phyloP scores from a whole-genome alignment of 164 flowering plant species.

The Protea cynaroides region DNA sequence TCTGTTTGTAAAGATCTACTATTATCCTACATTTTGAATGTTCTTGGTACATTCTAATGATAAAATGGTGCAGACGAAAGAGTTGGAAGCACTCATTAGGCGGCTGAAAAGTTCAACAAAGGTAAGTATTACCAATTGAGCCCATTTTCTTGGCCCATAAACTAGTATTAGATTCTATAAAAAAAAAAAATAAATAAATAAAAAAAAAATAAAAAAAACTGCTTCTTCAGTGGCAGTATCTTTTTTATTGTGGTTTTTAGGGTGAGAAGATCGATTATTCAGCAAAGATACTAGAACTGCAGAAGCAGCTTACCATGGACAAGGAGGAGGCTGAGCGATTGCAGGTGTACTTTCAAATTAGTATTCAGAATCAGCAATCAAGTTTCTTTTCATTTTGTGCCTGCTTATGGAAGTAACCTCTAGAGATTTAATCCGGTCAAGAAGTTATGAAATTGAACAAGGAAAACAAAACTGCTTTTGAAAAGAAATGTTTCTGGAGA shows the following conservation, averaged over 20 bases:
- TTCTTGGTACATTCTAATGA: neutral
- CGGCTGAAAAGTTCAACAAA: conserved; percentile 69
- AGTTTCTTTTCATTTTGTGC: neutral
- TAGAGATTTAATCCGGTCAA: neutral
- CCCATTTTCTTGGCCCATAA: conserved; percentile 1
- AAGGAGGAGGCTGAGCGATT: conserved; percentile 76
- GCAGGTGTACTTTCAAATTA: conserved; percentile 38
- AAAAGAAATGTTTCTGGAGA: too few species aligned
- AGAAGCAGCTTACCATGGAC: conserved; percentile 91
- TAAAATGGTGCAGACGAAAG: conserved; percentile 49
- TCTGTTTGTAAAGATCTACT: conserved; percentile 6
- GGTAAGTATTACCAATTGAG: conserved; percentile 32
- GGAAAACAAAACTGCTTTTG: too few species aligned
- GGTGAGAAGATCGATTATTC: conserved; percentile 80
- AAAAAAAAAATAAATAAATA: too few species aligned
- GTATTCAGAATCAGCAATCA: neutral
- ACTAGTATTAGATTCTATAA: neutral
- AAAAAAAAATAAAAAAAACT: too few species aligned
- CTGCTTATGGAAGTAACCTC: neutral
- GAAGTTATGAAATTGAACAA: neutral
- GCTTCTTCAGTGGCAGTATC: neutral
- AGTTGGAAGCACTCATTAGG: conserved; percentile 73
- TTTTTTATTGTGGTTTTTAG: conserved; percentile 28
- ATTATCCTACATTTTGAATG: neutral
- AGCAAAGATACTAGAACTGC: conserved; percentile 83